Conservation (phyloP, 345 rosid genomes). For the Hibiscus tridactylites region DNA sequence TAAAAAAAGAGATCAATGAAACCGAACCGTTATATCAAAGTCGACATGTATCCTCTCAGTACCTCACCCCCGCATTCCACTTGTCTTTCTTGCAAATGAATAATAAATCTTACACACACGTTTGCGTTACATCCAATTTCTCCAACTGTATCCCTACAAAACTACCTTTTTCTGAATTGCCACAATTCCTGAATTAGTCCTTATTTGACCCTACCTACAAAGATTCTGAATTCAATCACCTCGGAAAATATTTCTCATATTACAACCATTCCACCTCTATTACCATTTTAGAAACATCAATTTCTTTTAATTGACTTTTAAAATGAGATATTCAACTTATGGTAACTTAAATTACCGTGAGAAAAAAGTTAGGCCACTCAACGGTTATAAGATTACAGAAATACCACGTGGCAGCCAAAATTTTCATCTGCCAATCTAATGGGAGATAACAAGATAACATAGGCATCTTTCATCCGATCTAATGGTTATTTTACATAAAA, state of each 20-base stretch:
- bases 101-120: background rate
- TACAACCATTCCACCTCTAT: background rate
- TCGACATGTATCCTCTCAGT: background rate
- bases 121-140: background rate
- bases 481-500: background rate
- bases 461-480: background rate
- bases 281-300: background rate
- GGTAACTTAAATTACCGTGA: background rate
- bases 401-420: background rate
- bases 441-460: background rate
- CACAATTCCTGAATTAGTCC: background rate
- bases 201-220: background rate
- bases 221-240: background rate
- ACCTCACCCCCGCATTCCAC: background rate
- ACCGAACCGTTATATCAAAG: background rate
- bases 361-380: too few relatives aligned
- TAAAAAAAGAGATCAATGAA: background rate
- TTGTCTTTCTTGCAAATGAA: background rate
- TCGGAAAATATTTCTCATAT: background rate
- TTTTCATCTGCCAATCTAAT: background rate
- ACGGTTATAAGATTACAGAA: background rate
- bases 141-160: background rate
- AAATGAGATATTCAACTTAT: background rate
- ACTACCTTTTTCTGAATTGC: background rate
- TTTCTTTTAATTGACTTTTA: background rate